Evolutionary conservation across 768 basidiomycete genomes (phyloP).

Genomic region (Tricholoma sp.): DNA sequence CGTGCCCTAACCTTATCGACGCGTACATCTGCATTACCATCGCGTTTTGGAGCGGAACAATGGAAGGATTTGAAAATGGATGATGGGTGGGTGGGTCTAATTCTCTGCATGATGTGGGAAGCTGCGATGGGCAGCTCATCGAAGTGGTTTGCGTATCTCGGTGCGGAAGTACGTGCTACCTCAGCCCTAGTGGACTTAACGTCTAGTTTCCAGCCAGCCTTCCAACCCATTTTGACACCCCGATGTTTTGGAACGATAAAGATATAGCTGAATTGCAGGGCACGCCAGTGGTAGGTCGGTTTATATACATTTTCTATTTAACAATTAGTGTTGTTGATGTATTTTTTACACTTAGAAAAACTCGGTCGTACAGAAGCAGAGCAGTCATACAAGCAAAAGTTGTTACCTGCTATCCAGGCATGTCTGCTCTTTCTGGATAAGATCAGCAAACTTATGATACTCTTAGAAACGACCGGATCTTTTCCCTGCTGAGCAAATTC

Average conservation of each 20-base stretch:
- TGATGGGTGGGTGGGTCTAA: slow-evolving; percentile 81
- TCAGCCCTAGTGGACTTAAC: not conserved
- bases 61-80: slow-evolving; percentile 64
- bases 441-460: not conserved
- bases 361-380: slow-evolving; percentile 84
- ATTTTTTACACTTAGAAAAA: slow-evolving; percentile 50
- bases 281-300: slow-evolving; percentile 82
- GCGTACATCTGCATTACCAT: slow-evolving; percentile 64
- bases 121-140: slow-evolving; percentile 55
- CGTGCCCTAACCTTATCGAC: slow-evolving; percentile 72
- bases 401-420: slow-evolving; percentile 72
- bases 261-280: slow-evolving; percentile 76
- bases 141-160: slow-evolving; percentile 68
- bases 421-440: slow-evolving; percentile 10
- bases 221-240: slow-evolving; percentile 74
- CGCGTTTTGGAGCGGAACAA: slow-evolving; percentile 48
- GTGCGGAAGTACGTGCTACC: slow-evolving; percentile 31
- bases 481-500: slow-evolving; percentile 51
- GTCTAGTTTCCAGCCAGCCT: slow-evolving; percentile 44
- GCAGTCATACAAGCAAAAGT: slow-evolving; percentile 56
- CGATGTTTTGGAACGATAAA: slow-evolving; percentile 87
- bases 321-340: slow-evolving; percentile 1
- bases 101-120: slow-evolving; percentile 97
- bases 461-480: slow-evolving; percentile 60
- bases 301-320: slow-evolving; percentile 3